Evolutionary conservation across 805 yeast genomes (phyloP), one percentile per base, ranked within the genome.

Genomic region (Suhomyces sp.): DNA sequence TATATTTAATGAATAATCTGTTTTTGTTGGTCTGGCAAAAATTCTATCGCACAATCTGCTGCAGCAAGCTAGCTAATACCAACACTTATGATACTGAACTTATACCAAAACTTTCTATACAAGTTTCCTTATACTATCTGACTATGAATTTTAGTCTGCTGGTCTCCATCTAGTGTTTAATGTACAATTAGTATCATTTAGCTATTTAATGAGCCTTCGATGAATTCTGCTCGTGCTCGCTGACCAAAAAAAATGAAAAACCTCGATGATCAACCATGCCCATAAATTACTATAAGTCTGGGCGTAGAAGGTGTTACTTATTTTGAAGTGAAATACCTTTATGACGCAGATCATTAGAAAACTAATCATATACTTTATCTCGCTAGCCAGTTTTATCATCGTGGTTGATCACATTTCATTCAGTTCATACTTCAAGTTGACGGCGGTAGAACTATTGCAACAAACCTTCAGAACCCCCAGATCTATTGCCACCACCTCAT

Each of bases 401-500:
- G 20, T 37, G 41, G 41, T 37, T 19, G 41, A 37, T 19, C 41
- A 37, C 41, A 10, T 37, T 19, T 17, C 41, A 13, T 37, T 37
- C 4, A 37, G 22, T 37, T 37, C 41, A 3, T 17, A 17, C 41
- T 37, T 37, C 41, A 37, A 37, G 41, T 37, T 37, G 41, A 17
- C 41, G 41, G 41, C 41, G 3, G 3, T 37, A 8, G 22, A 37
- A 17, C 22, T 37, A 19, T 22, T 43, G 6, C 27, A 19, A 12
- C 20, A 22, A 12, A 15, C 25, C 29, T 43, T 44, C 46, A 27
- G 15, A 44, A 25, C 19, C 20, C 17, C 50, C 24, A 40, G n/a
- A 24, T 15, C 43, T 9, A 24, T 41, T 9, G 29, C 29, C 35
- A 41, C 50, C 43, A 45, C 51, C 41, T 43, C 49, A 12, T 21